Base-by-base conservation (phyloP, 2,329 filamentous ascomycete species). In the Xylariaceae sp. region DNA sequence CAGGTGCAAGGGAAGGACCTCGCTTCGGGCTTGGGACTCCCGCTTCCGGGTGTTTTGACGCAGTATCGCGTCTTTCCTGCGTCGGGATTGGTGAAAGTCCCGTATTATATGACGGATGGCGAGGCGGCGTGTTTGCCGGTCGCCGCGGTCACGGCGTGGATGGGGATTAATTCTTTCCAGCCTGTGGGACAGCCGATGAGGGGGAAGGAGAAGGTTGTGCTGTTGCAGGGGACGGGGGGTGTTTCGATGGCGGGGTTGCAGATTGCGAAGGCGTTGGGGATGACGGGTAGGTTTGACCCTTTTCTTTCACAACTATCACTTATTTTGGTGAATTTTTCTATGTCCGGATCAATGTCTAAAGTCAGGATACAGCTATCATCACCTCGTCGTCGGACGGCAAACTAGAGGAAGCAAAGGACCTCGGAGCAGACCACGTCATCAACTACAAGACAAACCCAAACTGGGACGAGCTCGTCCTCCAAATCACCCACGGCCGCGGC, bases 91-190 rank as follows among this genome's bases (percentile, higher is more conserved):
- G 81, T 88, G 10, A 77, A 72, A 47, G 77, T 79, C 0, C 86
- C 85, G 0, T 76, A 75, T 0, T 83, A 87, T 68, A 67, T 88
- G 55, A 77, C 74, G 3, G 78, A 83, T 60, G 82, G 84, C 62
- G 83, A 88, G 71, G 86, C 83, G 0, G 76, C 77, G 17, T 84
- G 82, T 49, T 69, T 88, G 4, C 84, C 85, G 6, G 82, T 87
- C 61, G 84, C 85, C 0, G 78, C 77, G 1, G 77, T 87, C 35
- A 88, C 86, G 1, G 85, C 85, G 0, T 87, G 83, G 84, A 87
- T 84, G 81, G 76, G 81, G 7, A 75, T 88, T 65, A 87, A 87
- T 70, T 80, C 82, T 51, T 80, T 84, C 74, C 75, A 80, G 30
- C 80, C 82, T 0, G 67, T 82, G 0, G 82, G 82, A 0, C 73